Conservation (phyloP, 805 yeast species). For the Wickerhamomyces alni region DNA sequence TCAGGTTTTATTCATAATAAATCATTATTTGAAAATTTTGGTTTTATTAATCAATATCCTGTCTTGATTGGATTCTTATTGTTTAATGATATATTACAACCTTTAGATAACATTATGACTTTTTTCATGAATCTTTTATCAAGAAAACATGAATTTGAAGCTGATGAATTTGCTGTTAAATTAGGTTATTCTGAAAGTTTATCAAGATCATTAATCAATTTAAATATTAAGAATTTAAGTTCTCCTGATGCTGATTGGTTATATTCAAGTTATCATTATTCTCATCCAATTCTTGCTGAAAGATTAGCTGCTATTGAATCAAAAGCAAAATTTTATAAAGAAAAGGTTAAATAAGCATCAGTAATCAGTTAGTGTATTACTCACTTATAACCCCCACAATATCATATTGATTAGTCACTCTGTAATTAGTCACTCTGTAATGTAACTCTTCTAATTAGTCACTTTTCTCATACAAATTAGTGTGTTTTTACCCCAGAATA, state of each 20-base stretch:
- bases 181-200: slow-evolving; percentile 68
- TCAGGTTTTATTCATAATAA: slow-evolving; percentile 74
- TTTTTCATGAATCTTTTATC: slow-evolving; percentile 65
- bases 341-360: slow-evolving; percentile 12
- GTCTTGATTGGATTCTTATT: slow-evolving; percentile 74
- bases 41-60: slow-evolving; percentile 63
- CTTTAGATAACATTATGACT: slow-evolving; percentile 63
- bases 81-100: slow-evolving; percentile 73
- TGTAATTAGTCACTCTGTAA: too few relatives aligned
- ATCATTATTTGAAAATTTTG: slow-evolving; percentile 74
- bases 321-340: slow-evolving; percentile 10
- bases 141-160: slow-evolving; percentile 89
- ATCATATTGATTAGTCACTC: too few relatives aligned
- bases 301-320: slow-evolving; percentile 69
- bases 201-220: slow-evolving; percentile 63
- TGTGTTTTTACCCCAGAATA: too few relatives aligned
- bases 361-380: background rate
- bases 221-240: slow-evolving; percentile 76
- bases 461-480: too few relatives aligned
- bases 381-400: too few relatives aligned
- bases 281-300: slow-evolving; percentile 90
- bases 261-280: slow-evolving; percentile 81
- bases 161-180: slow-evolving; percentile 78
- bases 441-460: too few relatives aligned
- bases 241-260: slow-evolving; percentile 88